Conservation (phyloP, 768 basidiomycete genomes). For the Pseudohyphozyma bogoriensis region DNA sequence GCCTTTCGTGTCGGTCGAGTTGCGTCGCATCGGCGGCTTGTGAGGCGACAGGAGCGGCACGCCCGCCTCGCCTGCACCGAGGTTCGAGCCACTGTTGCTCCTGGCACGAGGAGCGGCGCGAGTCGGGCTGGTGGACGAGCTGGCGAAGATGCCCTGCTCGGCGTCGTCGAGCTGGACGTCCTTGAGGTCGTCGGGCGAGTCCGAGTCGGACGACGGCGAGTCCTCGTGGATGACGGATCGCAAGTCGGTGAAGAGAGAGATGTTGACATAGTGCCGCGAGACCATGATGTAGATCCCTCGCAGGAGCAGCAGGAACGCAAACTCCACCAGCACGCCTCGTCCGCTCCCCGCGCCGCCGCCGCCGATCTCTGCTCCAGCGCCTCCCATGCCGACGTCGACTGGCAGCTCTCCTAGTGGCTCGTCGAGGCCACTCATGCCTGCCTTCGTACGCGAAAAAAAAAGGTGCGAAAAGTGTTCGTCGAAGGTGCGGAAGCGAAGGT, state of each 20-base stretch:
- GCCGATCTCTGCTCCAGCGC: too few relatives aligned
- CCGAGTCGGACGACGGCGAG: background rate
- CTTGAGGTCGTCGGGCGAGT: background rate
- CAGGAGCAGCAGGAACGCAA: constrained; percentile 16
- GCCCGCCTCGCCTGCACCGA: background rate
- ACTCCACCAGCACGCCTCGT: constrained; percentile 9
- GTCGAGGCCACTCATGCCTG: too few relatives aligned
- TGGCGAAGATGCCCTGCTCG: constrained; percentile 4
- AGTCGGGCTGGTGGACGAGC: background rate
- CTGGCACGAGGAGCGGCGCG: background rate
- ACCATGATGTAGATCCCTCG: constrained; percentile 28
- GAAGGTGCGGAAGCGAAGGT: too few relatives aligned
- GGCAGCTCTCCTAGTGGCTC: too few relatives aligned
- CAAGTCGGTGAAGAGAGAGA: constrained; percentile 28
- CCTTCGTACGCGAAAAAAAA: too few relatives aligned
- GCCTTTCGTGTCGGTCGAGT: background rate
- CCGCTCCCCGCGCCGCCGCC: too few relatives aligned
- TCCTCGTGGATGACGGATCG: constrained; percentile 29
- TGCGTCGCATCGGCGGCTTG: background rate
- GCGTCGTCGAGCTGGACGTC: constrained; percentile 16
- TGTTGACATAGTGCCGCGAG: constrained; percentile 28
- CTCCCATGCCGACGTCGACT: too few relatives aligned
- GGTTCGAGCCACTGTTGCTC: background rate
- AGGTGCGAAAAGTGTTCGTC: too few relatives aligned
- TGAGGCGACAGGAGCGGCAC: background rate